Evolutionary conservation across 176 grass and related monocot genomes (phyloP).

Genomic region (Zea mays): DNA sequence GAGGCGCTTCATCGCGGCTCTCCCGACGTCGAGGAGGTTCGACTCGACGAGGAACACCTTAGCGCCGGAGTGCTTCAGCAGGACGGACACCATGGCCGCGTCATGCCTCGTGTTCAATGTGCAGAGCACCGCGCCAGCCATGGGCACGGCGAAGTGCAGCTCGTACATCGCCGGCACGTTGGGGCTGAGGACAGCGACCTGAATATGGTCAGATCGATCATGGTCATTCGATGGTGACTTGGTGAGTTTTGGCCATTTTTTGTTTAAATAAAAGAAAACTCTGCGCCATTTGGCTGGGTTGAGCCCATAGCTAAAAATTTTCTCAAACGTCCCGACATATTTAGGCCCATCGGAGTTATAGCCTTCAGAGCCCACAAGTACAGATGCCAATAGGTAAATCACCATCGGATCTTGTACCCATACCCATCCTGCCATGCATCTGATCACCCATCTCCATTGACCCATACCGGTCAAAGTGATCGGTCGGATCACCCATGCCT

Average conservation of each 20-base stretch:
- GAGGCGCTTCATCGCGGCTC: slow-evolving; percentile 18
- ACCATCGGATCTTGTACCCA: too few relatives aligned
- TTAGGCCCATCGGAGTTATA: background rate
- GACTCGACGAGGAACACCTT: slow-evolving; percentile 62
- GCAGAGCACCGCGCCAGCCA: slow-evolving; percentile 57
- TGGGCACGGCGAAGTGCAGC: slow-evolving; percentile 60
- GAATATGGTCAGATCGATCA: background rate
- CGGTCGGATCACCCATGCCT: too few relatives aligned
- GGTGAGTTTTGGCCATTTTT: background rate
- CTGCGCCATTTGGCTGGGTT: background rate
- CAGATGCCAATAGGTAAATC: too few relatives aligned
- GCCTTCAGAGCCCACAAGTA: background rate
- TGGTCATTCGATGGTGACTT: background rate
- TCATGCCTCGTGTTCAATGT: slow-evolving; percentile 48
- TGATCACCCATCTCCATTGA: too few relatives aligned
- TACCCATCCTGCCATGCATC: too few relatives aligned
- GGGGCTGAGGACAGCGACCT: slow-evolving; percentile 49
- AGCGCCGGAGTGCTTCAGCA: slow-evolving; percentile 50
- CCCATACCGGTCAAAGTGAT: too few relatives aligned
- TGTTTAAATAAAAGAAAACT: background rate
- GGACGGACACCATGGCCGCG: slow-evolving; percentile 32
- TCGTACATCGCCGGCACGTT: slow-evolving; percentile 59
- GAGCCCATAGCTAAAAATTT: background rate
- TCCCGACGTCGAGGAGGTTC: slow-evolving; percentile 33
- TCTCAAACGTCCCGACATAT: background rate